phyloP scores from a whole-genome alignment of 1,139 yeast species.

The Debaryomyces subglobosus region DNA sequence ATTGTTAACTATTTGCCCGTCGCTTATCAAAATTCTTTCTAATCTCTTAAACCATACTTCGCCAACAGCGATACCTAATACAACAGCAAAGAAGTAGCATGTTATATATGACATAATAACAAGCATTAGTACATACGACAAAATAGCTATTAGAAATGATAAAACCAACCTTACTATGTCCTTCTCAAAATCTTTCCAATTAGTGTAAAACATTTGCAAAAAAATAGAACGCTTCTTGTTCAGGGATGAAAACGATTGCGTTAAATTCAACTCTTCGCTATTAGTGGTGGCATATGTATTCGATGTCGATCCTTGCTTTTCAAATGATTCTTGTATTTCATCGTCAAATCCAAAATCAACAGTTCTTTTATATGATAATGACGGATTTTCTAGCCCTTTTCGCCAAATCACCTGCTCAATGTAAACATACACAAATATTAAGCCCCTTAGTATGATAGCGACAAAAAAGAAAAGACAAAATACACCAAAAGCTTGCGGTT shows the following conservation, averaged over 20 bases:
- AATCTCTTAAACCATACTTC: conserved; percentile 4
- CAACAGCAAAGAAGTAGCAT: conserved; percentile 1
- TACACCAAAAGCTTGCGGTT: conserved; percentile 2
- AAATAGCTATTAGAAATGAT: conserved; percentile 1
- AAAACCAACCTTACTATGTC: conserved; percentile 1
- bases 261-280: neutral
- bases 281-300: neutral
- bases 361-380: neutral
- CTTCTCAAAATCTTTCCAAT: conserved; percentile 4
- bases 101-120: conserved; percentile 1
- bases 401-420: neutral
- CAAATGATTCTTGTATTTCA: neutral
- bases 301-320: neutral
- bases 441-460: neutral
- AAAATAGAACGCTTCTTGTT: neutral
- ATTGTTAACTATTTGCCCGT: neutral
- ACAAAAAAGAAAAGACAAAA: neutral
- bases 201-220: neutral
- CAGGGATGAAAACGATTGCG: neutral
- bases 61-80: conserved; percentile 2
- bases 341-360: conserved; percentile 4
- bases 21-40: neutral
- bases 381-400: neutral
- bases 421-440: neutral
- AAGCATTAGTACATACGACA: conserved; percentile 2